These are phyloP conservation scores for Podaxis sp. DNA, from an alignment of 768 basidiomycete species.

Conservation along the genomic window DNA sequence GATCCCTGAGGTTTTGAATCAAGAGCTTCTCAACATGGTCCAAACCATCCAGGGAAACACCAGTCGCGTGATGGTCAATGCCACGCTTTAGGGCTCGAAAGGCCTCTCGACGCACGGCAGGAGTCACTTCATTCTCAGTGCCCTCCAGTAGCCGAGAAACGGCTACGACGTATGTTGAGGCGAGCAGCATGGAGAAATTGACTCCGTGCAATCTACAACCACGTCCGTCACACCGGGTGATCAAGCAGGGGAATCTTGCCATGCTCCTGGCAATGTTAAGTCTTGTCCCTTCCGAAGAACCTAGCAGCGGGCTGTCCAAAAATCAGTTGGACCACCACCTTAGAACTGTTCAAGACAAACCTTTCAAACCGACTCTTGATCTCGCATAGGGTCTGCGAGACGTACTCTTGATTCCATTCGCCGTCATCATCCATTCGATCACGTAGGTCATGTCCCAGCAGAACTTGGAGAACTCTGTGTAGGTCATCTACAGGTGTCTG, in stretches of 20 bases:
- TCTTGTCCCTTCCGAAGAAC: conserved; percentile 29
- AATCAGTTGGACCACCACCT: background rate
- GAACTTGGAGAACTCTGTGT: conserved; percentile 24
- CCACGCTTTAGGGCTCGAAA: conserved; percentile 39
- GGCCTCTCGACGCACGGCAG: conserved; percentile 41
- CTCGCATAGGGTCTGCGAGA: conserved; percentile 45
- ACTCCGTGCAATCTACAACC: conserved; percentile 25
- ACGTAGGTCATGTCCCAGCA: conserved; percentile 44
- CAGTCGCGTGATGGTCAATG: conserved; percentile 38
- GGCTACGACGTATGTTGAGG: conserved; percentile 34
- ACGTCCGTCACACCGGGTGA: conserved; percentile 32
- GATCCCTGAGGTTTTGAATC: conserved; percentile 48
- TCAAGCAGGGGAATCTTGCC: conserved; percentile 32
- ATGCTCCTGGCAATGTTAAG: conserved; percentile 32
- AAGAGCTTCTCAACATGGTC: conserved; percentile 28
- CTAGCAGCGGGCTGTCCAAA: conserved; percentile 33
- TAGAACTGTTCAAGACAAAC: conserved; percentile 23
- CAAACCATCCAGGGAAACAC: conserved; percentile 30
- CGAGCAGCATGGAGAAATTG: conserved; percentile 24
- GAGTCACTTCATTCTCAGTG: conserved; percentile 41
- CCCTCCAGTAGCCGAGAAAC: conserved; percentile 46
- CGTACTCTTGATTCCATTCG: conserved; percentile 36
- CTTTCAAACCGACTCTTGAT: conserved; percentile 42
- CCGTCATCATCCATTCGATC: conserved; percentile 60
- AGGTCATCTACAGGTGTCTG: background rate